phyloP scores from a whole-genome alignment of 805 yeast genomes.

The Candida awuae region DNA sequence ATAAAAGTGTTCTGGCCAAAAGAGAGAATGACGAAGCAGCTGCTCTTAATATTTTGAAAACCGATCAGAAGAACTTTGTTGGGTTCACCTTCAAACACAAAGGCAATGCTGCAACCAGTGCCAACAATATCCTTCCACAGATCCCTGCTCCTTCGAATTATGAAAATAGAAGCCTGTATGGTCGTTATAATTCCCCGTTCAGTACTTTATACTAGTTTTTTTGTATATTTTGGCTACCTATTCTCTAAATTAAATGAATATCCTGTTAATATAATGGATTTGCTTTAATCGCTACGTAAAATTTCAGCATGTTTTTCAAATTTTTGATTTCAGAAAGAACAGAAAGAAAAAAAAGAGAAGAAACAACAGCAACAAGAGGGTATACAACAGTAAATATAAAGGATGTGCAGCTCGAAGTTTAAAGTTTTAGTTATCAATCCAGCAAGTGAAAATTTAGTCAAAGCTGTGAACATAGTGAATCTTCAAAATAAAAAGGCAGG shows the following conservation, averaged over 20 bases:
- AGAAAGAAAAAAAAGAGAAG: no score
- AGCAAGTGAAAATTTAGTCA: slow-evolving; percentile 32
- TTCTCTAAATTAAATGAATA: no score
- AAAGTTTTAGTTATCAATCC: slow-evolving; percentile 39
- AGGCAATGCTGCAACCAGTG: slow-evolving; percentile 44
- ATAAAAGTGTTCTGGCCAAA: slow-evolving; percentile 93
- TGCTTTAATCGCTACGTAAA: no score
- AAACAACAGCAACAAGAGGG: no score
- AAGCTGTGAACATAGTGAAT: slow-evolving; percentile 39
- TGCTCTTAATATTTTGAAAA: slow-evolving; percentile 54
- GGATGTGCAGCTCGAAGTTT: slow-evolving; percentile 3
- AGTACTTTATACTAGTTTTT: slow-evolving; percentile 27
- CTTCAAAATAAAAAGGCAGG: slow-evolving; percentile 50
- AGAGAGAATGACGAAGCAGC: slow-evolving; percentile 76
- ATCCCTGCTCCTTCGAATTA: slow-evolving; percentile 22
- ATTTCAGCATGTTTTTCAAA: no score
- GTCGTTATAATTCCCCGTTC: slow-evolving; percentile 28
- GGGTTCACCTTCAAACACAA: slow-evolving; percentile 96
- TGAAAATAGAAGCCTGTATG: slow-evolving; percentile 15
- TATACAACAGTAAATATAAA: no score
- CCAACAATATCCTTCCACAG: slow-evolving; percentile 29
- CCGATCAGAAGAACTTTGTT: slow-evolving; percentile 66
- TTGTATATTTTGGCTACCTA: no score
- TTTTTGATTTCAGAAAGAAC: no score
- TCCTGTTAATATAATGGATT: no score